These are phyloP conservation scores for Lactarius indigo DNA, from an alignment of 768 basidiomycete genomes.

Conservation along the genomic window DNA sequence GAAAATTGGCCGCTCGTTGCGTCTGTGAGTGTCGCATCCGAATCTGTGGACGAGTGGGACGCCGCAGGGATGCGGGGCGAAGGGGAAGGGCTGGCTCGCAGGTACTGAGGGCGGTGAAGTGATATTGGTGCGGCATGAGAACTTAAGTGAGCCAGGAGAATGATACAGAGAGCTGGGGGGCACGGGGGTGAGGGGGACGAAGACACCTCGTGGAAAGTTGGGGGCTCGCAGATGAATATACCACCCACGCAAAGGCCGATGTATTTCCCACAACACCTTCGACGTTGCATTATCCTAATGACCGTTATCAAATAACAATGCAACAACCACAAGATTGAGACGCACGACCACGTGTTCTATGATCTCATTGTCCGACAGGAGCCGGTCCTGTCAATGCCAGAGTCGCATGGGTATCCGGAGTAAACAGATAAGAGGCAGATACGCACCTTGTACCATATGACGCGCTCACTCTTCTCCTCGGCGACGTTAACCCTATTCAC, in stretches of 20 bases:
- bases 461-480: conserved; percentile 51
- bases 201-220: conserved; percentile 52
- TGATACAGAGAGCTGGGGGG: conserved; percentile 33
- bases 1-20: conserved; percentile 22
- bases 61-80: conserved; percentile 12
- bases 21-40: conserved; percentile 32
- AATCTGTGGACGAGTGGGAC: conserved; percentile 28
- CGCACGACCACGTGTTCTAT: conserved; percentile 69
- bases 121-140: conserved; percentile 35
- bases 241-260: conserved; percentile 79
- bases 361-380: conserved; percentile 69
- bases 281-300: conserved; percentile 64
- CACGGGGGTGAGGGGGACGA: conserved; percentile 36
- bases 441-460: conserved; percentile 73
- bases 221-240: conserved; percentile 77
- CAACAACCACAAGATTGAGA: conserved; percentile 15
- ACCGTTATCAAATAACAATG: background rate
- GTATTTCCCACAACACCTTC: conserved; percentile 68
- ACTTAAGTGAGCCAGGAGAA: conserved; percentile 34
- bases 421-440: background rate
- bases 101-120: conserved; percentile 3
- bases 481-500: conserved; percentile 65
- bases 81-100: background rate
- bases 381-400: conserved; percentile 55
- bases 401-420: conserved; percentile 22